These are phyloP conservation scores for Brachypodium distachyon DNA, from an alignment of 202 grass and related monocot species.

Conservation along the genomic window DNA sequence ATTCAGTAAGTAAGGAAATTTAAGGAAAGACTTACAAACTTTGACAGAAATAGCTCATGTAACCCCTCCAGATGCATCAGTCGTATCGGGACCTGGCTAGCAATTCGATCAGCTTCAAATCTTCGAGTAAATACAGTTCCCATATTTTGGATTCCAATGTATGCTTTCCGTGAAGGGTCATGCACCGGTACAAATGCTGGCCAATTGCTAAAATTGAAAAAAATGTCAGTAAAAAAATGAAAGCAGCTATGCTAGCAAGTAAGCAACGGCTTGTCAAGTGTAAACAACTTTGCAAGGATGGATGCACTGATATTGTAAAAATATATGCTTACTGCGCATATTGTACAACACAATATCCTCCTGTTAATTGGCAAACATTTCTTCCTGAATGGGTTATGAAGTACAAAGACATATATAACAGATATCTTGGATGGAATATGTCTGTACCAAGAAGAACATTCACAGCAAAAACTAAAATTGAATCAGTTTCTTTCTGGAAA, in stretches of 20 bases:
- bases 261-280: neutral
- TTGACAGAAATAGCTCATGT: conserved; percentile 93
- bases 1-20: conserved; percentile 2
- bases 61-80: conserved; percentile 97
- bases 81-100: conserved; percentile 85
- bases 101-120: conserved; percentile 95
- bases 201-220: conserved; percentile 78
- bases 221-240: conserved; percentile 17
- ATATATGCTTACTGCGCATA: neutral
- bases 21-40: conserved; percentile 71
- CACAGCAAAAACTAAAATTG: neutral
- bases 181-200: conserved; percentile 94
- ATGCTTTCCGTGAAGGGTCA: conserved; percentile 87
- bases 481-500: neutral
- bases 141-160: conserved; percentile 95
- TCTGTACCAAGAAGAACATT: neutral
- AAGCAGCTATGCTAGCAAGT: neutral
- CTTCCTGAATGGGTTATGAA: neutral
- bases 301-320: neutral
- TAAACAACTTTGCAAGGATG: neutral
- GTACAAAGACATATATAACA: neutral
- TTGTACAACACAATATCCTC: neutral
- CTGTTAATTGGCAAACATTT: neutral
- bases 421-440: neutral
- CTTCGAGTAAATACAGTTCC: conserved; percentile 89